Evolutionary conservation across 1,284 basidiomycete genomes (phyloP).

Genomic region (Marasmius sp.): DNA sequence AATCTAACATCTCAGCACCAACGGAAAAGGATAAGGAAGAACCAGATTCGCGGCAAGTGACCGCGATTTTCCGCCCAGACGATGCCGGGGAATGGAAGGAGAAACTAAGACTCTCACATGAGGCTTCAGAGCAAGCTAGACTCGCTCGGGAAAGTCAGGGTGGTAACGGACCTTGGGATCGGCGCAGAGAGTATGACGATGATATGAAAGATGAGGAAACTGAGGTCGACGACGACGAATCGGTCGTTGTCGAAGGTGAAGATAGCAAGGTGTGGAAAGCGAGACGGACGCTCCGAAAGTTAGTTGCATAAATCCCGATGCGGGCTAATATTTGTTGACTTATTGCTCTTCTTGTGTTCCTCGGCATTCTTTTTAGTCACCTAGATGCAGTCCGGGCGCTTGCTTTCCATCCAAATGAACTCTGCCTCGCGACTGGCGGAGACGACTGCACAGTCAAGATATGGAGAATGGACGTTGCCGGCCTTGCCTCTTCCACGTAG

Average conservation of each 20-base stretch:
- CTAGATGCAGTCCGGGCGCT: conserved; percentile 90
- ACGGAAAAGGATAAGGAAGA: conserved; percentile 49
- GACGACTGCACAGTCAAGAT: conserved; percentile 97
- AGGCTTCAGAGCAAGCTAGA: conserved; percentile 51
- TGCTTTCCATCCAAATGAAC: conserved; percentile 82
- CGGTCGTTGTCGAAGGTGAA: conserved; percentile 65
- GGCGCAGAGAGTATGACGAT: conserved; percentile 45
- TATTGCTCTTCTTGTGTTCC: background rate
- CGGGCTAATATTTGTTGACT: background rate
- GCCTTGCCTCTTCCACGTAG: conserved; percentile 71
- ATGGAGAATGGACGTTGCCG: conserved; percentile 82
- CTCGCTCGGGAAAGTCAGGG: conserved; percentile 35
- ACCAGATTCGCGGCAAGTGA: conserved; percentile 56
- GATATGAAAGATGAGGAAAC: conserved; percentile 56
- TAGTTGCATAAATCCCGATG: conserved; percentile 32
- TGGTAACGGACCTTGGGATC: conserved; percentile 36
- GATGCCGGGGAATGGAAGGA: conserved; percentile 84
- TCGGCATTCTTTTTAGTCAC: conserved; percentile 56
- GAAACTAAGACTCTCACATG: conserved; percentile 62
- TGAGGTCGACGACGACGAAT: conserved; percentile 69
- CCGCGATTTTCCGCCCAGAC: conserved; percentile 87
- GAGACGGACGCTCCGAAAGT: conserved; percentile 85
- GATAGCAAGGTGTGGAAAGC: conserved; percentile 80
- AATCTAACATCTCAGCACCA: conserved; percentile 18
- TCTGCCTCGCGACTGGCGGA: conserved; percentile 86